Percentiles rank a stretch among this genome's conserved stretches.
Conservation (phyloP, 2,329 filamentous ascomycete species). For the Epichloe festucae region DNA sequence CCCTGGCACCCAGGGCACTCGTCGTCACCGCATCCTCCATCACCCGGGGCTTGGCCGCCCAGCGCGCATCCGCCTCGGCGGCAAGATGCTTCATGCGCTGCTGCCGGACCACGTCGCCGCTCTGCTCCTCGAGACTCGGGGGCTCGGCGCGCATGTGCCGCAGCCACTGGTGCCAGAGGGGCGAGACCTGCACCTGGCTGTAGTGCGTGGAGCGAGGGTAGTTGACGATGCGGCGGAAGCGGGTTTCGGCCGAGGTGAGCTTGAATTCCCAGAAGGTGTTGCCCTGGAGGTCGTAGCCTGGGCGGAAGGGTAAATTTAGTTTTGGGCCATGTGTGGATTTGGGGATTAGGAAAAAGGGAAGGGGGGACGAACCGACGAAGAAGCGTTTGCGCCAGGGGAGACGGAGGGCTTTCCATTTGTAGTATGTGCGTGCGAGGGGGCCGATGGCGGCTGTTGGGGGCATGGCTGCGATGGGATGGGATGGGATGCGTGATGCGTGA, state of each 20-base stretch:
- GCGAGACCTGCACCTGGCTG: slow-evolving; percentile 43
- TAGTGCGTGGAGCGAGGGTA: slow-evolving; percentile 42
- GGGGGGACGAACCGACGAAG: slow-evolving; percentile 37
- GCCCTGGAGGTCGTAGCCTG: slow-evolving; percentile 50
- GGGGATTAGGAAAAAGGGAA: neutral
- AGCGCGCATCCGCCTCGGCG: slow-evolving; percentile 48
- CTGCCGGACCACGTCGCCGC: slow-evolving; percentile 37
- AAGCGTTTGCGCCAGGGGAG: slow-evolving; percentile 52
- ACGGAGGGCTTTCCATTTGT: slow-evolving; percentile 47
- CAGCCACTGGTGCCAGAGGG: slow-evolving; percentile 58
- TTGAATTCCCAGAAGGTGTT: slow-evolving; percentile 61
- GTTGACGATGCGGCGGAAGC: slow-evolving; percentile 49
- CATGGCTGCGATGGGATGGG: neutral
- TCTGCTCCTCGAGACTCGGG: slow-evolving; percentile 45
- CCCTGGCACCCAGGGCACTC: neutral
- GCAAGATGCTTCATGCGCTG: slow-evolving; percentile 42
- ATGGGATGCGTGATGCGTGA: no score
- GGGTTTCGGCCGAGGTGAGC: slow-evolving; percentile 27
- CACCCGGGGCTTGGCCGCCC: slow-evolving; percentile 45
- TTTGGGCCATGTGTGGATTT: no score
- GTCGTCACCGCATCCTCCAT: slow-evolving; percentile 22
- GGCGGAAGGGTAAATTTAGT: no score
- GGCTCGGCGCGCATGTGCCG: slow-evolving; percentile 43
- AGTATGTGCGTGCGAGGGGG: slow-evolving; percentile 33
- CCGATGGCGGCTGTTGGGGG: slow-evolving; percentile 14